Evolutionary conservation across 768 basidiomycete species (phyloP).

Genomic region (Suillus americanus): DNA sequence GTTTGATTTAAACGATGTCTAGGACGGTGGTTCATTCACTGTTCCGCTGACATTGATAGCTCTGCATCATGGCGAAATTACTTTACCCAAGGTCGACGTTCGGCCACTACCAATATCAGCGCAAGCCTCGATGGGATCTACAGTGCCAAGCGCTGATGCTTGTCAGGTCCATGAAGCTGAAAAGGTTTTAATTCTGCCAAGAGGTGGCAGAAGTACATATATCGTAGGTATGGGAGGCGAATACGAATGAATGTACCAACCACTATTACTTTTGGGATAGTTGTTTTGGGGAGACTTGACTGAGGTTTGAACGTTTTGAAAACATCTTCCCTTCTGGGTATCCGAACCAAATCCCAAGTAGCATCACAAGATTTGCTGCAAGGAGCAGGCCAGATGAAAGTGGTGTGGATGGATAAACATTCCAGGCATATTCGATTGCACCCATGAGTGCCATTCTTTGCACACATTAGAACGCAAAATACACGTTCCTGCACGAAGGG

Average conservation of each 20-base stretch:
- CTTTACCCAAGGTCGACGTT: constrained; percentile 72
- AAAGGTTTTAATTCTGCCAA: constrained; percentile 76
- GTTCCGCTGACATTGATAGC: constrained; percentile 81
- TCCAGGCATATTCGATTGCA: constrained; percentile 84
- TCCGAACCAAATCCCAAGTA: constrained; percentile 57
- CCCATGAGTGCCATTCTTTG: constrained; percentile 60
- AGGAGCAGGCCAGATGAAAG: constrained; percentile 61
- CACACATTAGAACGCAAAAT: constrained; percentile 2
- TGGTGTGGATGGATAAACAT: constrained; percentile 78
- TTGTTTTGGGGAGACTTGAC: background rate
- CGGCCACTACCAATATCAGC: constrained; percentile 55
- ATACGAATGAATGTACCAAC: constrained; percentile 14
- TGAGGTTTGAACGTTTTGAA: constrained; percentile 4
- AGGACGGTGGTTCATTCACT: constrained; percentile 64
- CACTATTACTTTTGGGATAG: background rate
- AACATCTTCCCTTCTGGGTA: constrained; percentile 37
- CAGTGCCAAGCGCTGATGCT: constrained; percentile 68
- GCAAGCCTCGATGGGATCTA: constrained; percentile 56
- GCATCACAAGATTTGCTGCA: constrained; percentile 47
- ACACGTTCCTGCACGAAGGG: background rate
- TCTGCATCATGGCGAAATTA: constrained; percentile 77
- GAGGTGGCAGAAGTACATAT: constrained; percentile 80
- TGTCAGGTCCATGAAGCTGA: constrained; percentile 86
- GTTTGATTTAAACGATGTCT: constrained; percentile 8
- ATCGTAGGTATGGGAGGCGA: constrained; percentile 67